Evolutionary conservation across 2,329 filamentous ascomycete genomes (phyloP), one percentile per base, ranked within the genome.

Genomic region (Alternaria arborescens): DNA sequence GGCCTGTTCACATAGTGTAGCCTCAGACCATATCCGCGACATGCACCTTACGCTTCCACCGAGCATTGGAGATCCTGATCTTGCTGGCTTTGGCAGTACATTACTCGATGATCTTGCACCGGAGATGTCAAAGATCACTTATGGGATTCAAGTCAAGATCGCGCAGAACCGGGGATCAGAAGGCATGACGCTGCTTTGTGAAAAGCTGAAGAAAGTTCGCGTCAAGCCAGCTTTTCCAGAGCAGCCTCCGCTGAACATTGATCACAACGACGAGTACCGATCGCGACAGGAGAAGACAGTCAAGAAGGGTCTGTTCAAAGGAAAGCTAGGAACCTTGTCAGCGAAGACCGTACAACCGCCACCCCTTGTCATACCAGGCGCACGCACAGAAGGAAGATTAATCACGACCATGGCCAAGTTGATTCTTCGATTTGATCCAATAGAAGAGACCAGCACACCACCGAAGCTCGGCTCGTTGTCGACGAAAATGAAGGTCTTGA

Each of bases 81-180:
- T 85, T n/a, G 80, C 82, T 46, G 81, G 81, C 24, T 80, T 83
- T 62, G 84, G 84, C 10, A 81, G 80, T 36, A 77, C 77, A 3
- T 72, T 86, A 18, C 79, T 87, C 41, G 87, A 90, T 69, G 88
- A 90, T 66, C 79, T 89, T 71, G 80, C 86, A 2, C 88, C 88
- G 0, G 83, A 87, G 8, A 89, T 90, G 87, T 80, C 82, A 34
- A 86, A 82, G 70, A 84, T 90, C 46, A 78, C 80, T 2, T 91
- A 90, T 68, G 81, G 79, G 1, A 79, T 90, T 58, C 80, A 82
- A 34, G 82, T 82, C 11, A 81, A 80, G 34, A 72, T 87, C 20
- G 70, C 79, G 10, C 82, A 80, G 55, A 55, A 68, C 43, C 70
- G 76, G 42, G 75, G 80, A 32, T 64, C 78, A 52, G 78, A 81